Evolutionary conservation across 805 yeast genomes (phyloP), one percentile per base, ranked within the genome.

Genomic region (Sporopachydermia lactativora): DNA sequence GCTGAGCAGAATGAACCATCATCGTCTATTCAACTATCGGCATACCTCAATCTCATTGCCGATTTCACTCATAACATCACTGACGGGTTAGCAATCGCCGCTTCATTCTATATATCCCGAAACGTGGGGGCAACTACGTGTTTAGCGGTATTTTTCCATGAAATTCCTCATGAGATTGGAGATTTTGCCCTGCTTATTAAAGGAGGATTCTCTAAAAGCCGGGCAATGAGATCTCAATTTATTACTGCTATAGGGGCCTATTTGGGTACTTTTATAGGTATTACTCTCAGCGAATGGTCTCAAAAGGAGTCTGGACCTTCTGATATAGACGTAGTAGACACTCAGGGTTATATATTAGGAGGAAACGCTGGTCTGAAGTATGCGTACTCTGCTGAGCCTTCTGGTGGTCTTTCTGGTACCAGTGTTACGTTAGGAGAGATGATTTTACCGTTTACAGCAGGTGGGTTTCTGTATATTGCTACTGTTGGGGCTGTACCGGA

Each of bases 101-200:
- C 88, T 0, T 70, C 86, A 4, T 81, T 81, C 53, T 75, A 74
- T 55, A 68, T 68, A 37, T 66, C 77, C 35, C 66, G 68, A 40
- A 61, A 58, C 37, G 75, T 72, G 14, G 92, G 92, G 0, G 72
- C 79, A 17, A 68, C 80, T 2, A 78, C 88, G 0, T 71, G 81
- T 16, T 58, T 80, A 31, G 83, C 88, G 1, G 77, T 81, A 18
- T 68, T 80, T 45, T 70, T 77, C 57, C 92, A 81, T 54, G 92
- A 81, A 54, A 71, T 81, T 39, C 92, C 92, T 4, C 92, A 81
- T 53, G 85, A 80, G 52, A 70, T 81, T 45, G 88, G 89, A 38
- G 92, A 81, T 52, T 81, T 77, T 58, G 88, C 86, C 0, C 60
- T 81, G 17, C 60, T 81, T 44, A 69, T 77, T 45, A 75, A 76